Conservation (phyloP, 345 rosid species). For the Gossypium mustelinum region DNA sequence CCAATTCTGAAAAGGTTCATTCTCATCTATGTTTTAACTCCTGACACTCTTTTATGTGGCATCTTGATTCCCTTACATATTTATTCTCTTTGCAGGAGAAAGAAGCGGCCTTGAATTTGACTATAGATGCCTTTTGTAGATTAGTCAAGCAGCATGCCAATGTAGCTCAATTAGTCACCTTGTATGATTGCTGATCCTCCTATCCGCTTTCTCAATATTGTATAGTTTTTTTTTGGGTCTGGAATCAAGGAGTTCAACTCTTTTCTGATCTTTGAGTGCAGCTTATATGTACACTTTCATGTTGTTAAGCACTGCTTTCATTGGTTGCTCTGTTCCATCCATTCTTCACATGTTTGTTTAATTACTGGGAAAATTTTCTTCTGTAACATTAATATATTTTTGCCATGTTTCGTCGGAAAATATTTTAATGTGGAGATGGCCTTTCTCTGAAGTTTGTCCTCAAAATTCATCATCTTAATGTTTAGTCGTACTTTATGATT, state of each 20-base stretch:
- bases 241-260: neutral
- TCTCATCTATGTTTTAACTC: constrained; percentile 3
- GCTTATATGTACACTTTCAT: neutral
- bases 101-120: constrained; percentile 89
- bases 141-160: constrained; percentile 90
- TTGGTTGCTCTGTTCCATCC: neutral
- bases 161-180: constrained; percentile 91
- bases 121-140: constrained; percentile 95
- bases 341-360: neutral
- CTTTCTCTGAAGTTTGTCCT: neutral
- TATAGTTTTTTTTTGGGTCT: neutral
- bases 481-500: neutral
- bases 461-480: constrained; percentile 5
- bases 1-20: constrained; percentile 86
- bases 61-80: neutral
- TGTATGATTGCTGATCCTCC: constrained; percentile 47
- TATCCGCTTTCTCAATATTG: neutral
- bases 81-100: constrained; percentile 74
- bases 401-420: neutral
- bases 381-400: neutral
- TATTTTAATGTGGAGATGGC: neutral
- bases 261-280: neutral
- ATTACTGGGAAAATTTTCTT: neutral
- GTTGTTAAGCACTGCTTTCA: neutral
- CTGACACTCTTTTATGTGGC: constrained; percentile 1